These are phyloP conservation scores for Suillus subaureus DNA, from an alignment of 768 basidiomycete species.

Conservation along the genomic window DNA sequence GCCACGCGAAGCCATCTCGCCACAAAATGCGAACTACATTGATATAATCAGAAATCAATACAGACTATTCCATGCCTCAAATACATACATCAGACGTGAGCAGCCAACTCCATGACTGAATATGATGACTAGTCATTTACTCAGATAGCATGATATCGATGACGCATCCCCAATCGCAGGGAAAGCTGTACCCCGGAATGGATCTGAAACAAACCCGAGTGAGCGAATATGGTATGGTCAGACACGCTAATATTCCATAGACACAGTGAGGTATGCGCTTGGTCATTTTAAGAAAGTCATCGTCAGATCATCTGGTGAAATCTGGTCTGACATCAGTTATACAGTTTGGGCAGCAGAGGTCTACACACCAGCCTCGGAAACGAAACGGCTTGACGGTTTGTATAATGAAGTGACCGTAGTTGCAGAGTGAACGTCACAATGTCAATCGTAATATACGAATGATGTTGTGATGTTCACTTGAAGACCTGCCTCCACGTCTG, in stretches of 20 bases:
- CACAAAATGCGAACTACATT: constrained; percentile 36
- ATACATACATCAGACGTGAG: constrained; percentile 40
- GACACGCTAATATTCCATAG: constrained; percentile 29
- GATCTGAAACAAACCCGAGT: constrained; percentile 16
- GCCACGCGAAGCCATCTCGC: constrained; percentile 46
- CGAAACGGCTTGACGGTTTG: too few relatives aligned
- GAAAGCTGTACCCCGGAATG: constrained; percentile 33
- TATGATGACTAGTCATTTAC: constrained; percentile 42
- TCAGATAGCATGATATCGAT: constrained; percentile 17
- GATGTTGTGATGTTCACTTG: neutral
- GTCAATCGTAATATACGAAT: constrained; percentile 17
- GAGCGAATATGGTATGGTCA: constrained; percentile 2
- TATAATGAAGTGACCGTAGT: constrained; percentile 4
- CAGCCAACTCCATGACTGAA: constrained; percentile 51
- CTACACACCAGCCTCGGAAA: too few relatives aligned
- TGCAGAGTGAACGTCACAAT: constrained; percentile 27
- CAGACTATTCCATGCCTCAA: too few relatives aligned
- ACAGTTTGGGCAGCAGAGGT: too few relatives aligned
- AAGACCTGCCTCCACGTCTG: constrained; percentile 26
- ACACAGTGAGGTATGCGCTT: constrained; percentile 31
- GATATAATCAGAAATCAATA: neutral
- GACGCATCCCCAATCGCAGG: constrained; percentile 31
- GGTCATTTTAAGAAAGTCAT: constrained; percentile 34
- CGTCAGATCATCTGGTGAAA: constrained; percentile 30
- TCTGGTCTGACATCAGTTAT: constrained; percentile 12